Conservation (phyloP, 139 green algal genomes). For the Chlorella sp. region DNA sequence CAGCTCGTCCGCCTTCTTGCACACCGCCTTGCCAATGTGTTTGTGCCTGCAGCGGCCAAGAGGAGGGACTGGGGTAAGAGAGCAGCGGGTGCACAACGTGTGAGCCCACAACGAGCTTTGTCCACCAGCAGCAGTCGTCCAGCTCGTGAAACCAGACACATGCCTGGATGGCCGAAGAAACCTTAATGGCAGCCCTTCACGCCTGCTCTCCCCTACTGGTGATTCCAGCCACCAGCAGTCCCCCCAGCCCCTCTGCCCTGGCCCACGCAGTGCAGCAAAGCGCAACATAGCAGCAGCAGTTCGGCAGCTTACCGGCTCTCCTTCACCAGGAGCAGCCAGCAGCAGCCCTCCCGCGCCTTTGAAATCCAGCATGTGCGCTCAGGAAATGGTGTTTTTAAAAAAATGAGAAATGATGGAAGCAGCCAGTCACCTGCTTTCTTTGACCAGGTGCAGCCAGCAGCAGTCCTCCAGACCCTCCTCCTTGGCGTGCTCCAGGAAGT, state of each 20-base stretch:
- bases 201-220: no score
- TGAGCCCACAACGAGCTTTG: no score
- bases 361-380: not conserved
- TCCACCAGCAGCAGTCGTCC: no score
- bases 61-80: not conserved
- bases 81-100: no score
- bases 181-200: no score
- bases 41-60: conserved; percentile 9
- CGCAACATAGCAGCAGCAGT: no score
- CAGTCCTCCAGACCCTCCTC: conserved; percentile 1
- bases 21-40: conserved; percentile 33
- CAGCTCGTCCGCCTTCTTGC: conserved; percentile 36
- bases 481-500: conserved; percentile 25
- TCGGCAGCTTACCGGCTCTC: not conserved
- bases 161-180: no score
- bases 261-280: no score
- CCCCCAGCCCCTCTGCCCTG: no score
- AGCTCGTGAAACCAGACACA: no score
- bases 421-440: not conserved
- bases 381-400: no score
- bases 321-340: conserved; percentile 17
- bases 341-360: not conserved
- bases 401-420: not conserved
- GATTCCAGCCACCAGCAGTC: no score
- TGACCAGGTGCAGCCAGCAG: conserved; percentile 16